A percentile compares a stretch with the other conserved stretches of the same genome.
These are phyloP conservation scores for Phytophthora lateralis DNA, from an alignment of 352 stramenopile genomes.

Conservation along the genomic window DNA sequence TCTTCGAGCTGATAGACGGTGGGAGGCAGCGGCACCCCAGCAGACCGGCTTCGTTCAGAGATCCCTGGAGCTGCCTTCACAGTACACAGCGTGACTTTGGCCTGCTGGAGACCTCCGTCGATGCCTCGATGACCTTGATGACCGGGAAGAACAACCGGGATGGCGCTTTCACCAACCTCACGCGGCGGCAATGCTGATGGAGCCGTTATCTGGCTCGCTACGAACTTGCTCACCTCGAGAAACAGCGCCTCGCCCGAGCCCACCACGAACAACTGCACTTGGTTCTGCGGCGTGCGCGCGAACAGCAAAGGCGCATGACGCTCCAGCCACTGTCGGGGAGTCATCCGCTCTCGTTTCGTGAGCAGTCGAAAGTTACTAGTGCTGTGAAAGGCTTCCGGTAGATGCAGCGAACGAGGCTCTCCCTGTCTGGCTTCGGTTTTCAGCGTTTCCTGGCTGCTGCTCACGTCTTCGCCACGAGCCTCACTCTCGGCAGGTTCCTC, in stretches of 20 bases:
- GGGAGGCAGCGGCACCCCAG: conserved; percentile 11
- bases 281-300: conserved; percentile 54
- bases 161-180: conserved; percentile 50
- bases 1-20: conserved; percentile 54
- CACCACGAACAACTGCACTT: conserved; percentile 84
- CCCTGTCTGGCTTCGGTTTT: conserved; percentile 12
- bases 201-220: conserved; percentile 66
- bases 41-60: conserved; percentile 13
- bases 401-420: conserved; percentile 20
- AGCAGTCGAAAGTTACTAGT: conserved; percentile 61
- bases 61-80: conserved; percentile 51
- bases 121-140: conserved; percentile 9
- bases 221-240: conserved; percentile 64
- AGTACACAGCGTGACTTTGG: conserved; percentile 75
- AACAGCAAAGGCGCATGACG: conserved; percentile 44
- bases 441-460: conserved; percentile 9
- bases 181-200: conserved; percentile 33
- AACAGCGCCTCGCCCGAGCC: conserved; percentile 75
- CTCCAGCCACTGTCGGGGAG: conserved; percentile 56
- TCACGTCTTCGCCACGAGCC: conserved; percentile 14
- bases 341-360: conserved; percentile 48
- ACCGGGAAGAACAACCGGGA: conserved; percentile 42
- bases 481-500: conserved; percentile 30
- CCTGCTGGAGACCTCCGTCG: conserved; percentile 42
- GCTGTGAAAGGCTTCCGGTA: conserved; percentile 39